phyloP scores from a whole-genome alignment of 176 grass and related monocot genomes.

The Pharus latifolius region DNA sequence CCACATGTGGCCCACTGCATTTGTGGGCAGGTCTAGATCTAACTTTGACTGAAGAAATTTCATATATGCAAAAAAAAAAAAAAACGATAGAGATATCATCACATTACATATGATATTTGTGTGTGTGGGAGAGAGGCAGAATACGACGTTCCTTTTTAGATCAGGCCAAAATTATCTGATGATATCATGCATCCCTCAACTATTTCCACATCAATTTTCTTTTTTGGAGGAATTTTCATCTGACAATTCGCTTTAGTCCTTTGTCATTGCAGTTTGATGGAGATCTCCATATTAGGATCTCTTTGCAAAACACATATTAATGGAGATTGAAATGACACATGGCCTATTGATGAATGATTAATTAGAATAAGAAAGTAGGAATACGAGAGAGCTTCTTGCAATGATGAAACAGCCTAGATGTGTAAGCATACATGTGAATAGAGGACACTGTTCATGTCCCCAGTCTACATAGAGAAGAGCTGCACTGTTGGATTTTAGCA shows the following conservation, averaged over 20 bases:
- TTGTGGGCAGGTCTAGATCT: conserved; percentile 55
- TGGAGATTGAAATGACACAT: not conserved
- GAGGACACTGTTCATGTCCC: conserved; percentile 8
- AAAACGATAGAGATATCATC: not conserved
- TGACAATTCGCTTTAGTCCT: not conserved
- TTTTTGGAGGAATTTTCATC: not conserved
- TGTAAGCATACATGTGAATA: not conserved
- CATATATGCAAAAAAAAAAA: not conserved
- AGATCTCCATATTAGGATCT: too few relatives aligned
- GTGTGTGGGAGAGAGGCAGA: not conserved
- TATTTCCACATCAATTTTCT: conserved; percentile 6
- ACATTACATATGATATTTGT: not conserved
- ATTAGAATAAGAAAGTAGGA: conserved; percentile 10
- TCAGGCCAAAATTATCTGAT: not conserved
- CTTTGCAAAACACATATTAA: too few relatives aligned
- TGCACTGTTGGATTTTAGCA: conserved; percentile 10
- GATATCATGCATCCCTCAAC: conserved; percentile 9
- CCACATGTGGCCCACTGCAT: conserved; percentile 55
- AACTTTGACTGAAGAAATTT: conserved; percentile 45
- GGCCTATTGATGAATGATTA: not conserved
- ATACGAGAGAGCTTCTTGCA: not conserved
- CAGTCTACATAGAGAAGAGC: not conserved
- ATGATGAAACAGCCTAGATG: not conserved
- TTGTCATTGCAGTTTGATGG: not conserved
- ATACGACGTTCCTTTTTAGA: not conserved